These are phyloP conservation scores for Hyaloscypha finlandica DNA, from an alignment of 495 filamentous ascomycete species.

Conservation along the genomic window DNA sequence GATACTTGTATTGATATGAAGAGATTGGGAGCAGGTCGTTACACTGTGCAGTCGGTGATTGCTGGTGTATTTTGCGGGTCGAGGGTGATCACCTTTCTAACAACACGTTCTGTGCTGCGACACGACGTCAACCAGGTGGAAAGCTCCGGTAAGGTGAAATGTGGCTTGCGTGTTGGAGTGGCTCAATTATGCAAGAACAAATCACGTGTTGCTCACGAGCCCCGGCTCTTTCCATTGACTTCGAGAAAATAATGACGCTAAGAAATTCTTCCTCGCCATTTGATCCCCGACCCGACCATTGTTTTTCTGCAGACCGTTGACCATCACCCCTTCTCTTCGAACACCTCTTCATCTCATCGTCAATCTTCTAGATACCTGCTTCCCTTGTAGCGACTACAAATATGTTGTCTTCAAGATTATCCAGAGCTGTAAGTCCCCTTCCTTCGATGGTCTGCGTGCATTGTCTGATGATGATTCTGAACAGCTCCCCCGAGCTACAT, in stretches of 20 bases:
- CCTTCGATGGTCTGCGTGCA: constrained; percentile 24
- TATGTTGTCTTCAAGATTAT: constrained; percentile 59
- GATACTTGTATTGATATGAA: neutral
- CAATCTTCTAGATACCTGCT: constrained; percentile 36
- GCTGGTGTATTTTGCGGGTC: too few relatives aligned
- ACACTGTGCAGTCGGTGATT: too few relatives aligned
- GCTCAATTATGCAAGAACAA: too few relatives aligned
- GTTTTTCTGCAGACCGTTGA: constrained; percentile 29
- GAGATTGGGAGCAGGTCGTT: too few relatives aligned
- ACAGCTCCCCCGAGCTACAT: constrained; percentile 68
- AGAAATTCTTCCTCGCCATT: constrained; percentile 11
- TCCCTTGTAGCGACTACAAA: constrained; percentile 35
- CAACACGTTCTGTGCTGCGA: too few relatives aligned
- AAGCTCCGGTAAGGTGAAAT: too few relatives aligned
- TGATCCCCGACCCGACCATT: constrained; percentile 28
- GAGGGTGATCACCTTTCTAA: too few relatives aligned
- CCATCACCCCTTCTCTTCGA: constrained; percentile 39
- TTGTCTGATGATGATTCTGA: constrained; percentile 30
- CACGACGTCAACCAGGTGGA: too few relatives aligned
- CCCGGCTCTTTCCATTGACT: too few relatives aligned
- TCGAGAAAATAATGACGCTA: neutral
- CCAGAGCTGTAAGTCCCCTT: constrained; percentile 41
- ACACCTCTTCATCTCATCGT: constrained; percentile 41
- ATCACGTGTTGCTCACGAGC: too few relatives aligned
- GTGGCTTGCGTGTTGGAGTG: too few relatives aligned